A percentile compares a stretch with the other conserved stretches of the same genome.
Evolutionary conservation across 345 rosid genomes (phyloP).

Genomic region (Salix exigua): DNA sequence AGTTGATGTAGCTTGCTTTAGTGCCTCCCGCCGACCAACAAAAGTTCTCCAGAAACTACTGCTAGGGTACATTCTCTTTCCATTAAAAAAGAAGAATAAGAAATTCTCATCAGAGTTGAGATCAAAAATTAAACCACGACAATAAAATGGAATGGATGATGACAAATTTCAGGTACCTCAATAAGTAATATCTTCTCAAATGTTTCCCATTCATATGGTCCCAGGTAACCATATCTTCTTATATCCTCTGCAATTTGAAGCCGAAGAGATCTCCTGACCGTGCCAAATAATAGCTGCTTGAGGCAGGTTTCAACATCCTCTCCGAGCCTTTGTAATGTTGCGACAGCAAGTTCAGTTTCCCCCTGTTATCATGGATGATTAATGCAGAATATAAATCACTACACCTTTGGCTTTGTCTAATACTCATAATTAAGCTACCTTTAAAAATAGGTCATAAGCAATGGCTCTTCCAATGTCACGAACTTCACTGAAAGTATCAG

Average conservation of each 20-base stretch:
- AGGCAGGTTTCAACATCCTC: constrained; percentile 82
- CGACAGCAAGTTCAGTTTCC: constrained; percentile 80
- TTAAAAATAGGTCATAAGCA: constrained; percentile 88
- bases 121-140: constrained; percentile 14
- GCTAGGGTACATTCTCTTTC: constrained; percentile 95
- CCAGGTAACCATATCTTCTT: constrained; percentile 66
- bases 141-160: constrained; percentile 10
- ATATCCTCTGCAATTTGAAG: constrained; percentile 72
- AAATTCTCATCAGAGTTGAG: constrained; percentile 19
- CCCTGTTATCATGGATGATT: constrained; percentile 59
- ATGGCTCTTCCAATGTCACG: constrained; percentile 83
- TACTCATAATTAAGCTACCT: constrained; percentile 52
- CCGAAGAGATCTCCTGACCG: constrained; percentile 78
- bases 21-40: constrained; percentile 50
- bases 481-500: constrained; percentile 87
- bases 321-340: constrained; percentile 87
- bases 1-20: constrained; percentile 29
- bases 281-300: constrained; percentile 86
- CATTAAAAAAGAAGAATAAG: constrained; percentile 27
- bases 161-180: constrained; percentile 54
- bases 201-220: constrained; percentile 67
- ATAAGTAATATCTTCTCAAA: constrained; percentile 73
- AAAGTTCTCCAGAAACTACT: constrained; percentile 82
- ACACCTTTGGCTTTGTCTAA: constrained; percentile 6
- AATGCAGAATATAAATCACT: constrained; percentile 25